Percentiles rank a stretch among this genome's conserved stretches.
These are phyloP conservation scores for Acephala macrosclerotiorum DNA, from an alignment of 2,329 filamentous ascomycete species.

Conservation along the genomic window DNA sequence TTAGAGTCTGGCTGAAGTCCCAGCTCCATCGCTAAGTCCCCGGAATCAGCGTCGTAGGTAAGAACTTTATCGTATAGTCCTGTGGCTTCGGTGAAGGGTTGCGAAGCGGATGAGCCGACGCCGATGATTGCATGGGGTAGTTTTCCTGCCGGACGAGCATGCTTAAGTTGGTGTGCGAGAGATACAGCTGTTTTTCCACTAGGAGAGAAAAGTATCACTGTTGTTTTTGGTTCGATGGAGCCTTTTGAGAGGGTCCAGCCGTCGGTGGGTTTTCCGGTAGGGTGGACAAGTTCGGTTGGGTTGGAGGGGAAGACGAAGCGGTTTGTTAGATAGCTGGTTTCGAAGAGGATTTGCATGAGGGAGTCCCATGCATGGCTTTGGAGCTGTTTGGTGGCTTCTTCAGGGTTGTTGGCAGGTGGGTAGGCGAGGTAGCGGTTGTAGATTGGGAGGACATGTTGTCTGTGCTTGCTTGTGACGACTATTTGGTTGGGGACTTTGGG, in stretches of 20 bases:
- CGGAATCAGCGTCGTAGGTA: slow-evolving; percentile 30
- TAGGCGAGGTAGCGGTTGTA: slow-evolving; percentile 38
- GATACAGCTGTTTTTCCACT: slow-evolving; percentile 38
- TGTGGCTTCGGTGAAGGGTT: slow-evolving; percentile 32
- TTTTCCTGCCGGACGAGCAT: slow-evolving; percentile 28
- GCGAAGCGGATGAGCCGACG: slow-evolving; percentile 36
- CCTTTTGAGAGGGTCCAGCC: slow-evolving; percentile 35
- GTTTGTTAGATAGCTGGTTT: slow-evolving; percentile 35
- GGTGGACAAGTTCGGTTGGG: slow-evolving; percentile 27
- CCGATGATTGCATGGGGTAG: slow-evolving; percentile 31
- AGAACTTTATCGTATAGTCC: slow-evolving; percentile 35
- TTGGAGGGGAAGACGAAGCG: slow-evolving; percentile 38
- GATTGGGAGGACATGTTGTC: slow-evolving; percentile 35
- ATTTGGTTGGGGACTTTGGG: slow-evolving; percentile 28
- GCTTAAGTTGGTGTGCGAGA: slow-evolving; percentile 36
- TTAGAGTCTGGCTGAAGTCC: slow-evolving; percentile 31
- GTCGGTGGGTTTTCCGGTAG: slow-evolving; percentile 18
- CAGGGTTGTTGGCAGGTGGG: slow-evolving; percentile 16
- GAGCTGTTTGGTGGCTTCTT: slow-evolving; percentile 17
- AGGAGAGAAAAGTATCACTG: slow-evolving; percentile 35
- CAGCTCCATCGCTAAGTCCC: slow-evolving; percentile 25
- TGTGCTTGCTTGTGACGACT: slow-evolving; percentile 31
- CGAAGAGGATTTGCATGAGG: slow-evolving; percentile 28
- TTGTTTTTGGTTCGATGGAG: slow-evolving; percentile 28
- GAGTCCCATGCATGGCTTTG: slow-evolving; percentile 34